Base-by-base conservation (phyloP, 306 rosid genomes). In the Senna tora region DNA sequence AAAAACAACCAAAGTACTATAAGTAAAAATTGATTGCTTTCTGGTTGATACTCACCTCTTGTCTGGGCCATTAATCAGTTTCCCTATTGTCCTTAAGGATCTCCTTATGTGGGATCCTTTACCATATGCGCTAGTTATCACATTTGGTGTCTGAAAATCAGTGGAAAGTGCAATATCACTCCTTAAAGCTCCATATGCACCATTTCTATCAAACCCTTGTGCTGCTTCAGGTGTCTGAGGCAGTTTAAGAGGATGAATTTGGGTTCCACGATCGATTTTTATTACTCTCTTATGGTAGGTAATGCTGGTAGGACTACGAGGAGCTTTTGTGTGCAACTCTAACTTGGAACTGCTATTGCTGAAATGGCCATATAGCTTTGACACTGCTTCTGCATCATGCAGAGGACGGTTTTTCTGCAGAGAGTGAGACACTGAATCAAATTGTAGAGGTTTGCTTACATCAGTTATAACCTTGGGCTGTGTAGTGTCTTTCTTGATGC, bases 31-130 rank as follows among this genome's bases (percentile, higher is more conserved):
- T 16, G 30, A 2, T 43, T 13, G 55, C 20, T 65, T 33, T 45
- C 46, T 59, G 9, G 49, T 43, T 58, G 45, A 63, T 42, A 65
- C 64, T 5, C 49, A 84, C 99, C 88, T 91, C 79, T 86, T 94
- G 16, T 94, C 99, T 60, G 92, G 85, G 69, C 96, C 95, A 73
- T 83, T 94, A 19, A 94, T 91, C 72, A 94, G 84, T 74, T 94
- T 94, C 47, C 99, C 96, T 21, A 94, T 94, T 51, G 98, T 89
- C 83, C 95, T 74, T 61, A 91, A 67, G 45, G 99, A 89, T 87
- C 82, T 94, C 75, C 95, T 83, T 50, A 94, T 83, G 17, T 89
- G 97, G 9, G 91, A 94, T 34, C 94, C 96, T 80, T 91, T 94
- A 41, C 95, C 91, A 70, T 78, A 84, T 14, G 87, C 52, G 80